A percentile compares a stretch with the other conserved stretches of the same genome.
These are phyloP conservation scores for Elsinoe necatrix DNA, from an alignment of 2,329 filamentous ascomycete genomes.

Conservation along the genomic window DNA sequence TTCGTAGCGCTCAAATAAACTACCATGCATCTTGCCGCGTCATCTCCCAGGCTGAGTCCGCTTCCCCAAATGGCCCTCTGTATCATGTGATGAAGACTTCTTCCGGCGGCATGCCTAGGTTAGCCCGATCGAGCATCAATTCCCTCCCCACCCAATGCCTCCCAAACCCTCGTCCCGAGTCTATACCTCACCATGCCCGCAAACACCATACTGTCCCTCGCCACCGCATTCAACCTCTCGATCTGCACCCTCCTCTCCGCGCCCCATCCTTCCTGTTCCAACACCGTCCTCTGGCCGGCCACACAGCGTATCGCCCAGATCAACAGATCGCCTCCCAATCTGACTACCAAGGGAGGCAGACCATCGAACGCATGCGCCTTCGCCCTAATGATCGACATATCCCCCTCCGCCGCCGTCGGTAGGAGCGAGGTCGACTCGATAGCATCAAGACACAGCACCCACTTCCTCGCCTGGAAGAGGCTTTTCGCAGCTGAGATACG, in stretches of 20 bases:
- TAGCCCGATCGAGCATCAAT: constrained; percentile 14
- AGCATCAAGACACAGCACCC: constrained; percentile 56
- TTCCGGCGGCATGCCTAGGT: too few species aligned
- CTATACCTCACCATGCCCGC: constrained; percentile 87
- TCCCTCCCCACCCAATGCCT: constrained; percentile 65
- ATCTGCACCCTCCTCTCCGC: constrained; percentile 19
- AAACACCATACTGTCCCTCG: constrained; percentile 86
- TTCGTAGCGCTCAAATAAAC: neutral
- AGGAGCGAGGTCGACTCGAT: constrained; percentile 70
- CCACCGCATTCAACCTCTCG: constrained; percentile 67
- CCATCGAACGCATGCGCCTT: constrained; percentile 73
- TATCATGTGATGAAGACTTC: too few species aligned
- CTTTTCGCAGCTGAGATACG: constrained; percentile 53
- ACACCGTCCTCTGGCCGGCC: constrained; percentile 63
- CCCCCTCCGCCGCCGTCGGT: constrained; percentile 65
- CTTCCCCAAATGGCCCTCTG: too few species aligned
- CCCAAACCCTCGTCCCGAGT: constrained; percentile 77
- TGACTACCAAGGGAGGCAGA: constrained; percentile 70
- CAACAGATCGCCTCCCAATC: constrained; percentile 82
- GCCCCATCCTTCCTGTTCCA: constrained; percentile 60
- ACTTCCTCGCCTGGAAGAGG: constrained; percentile 50
- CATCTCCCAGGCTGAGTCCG: neutral
- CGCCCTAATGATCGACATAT: constrained; percentile 68
- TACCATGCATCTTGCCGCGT: neutral
- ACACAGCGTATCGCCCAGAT: constrained; percentile 91